These are phyloP conservation scores for Neurospora tetrasperma DNA, from an alignment of 495 filamentous ascomycete species.

Conservation along the genomic window DNA sequence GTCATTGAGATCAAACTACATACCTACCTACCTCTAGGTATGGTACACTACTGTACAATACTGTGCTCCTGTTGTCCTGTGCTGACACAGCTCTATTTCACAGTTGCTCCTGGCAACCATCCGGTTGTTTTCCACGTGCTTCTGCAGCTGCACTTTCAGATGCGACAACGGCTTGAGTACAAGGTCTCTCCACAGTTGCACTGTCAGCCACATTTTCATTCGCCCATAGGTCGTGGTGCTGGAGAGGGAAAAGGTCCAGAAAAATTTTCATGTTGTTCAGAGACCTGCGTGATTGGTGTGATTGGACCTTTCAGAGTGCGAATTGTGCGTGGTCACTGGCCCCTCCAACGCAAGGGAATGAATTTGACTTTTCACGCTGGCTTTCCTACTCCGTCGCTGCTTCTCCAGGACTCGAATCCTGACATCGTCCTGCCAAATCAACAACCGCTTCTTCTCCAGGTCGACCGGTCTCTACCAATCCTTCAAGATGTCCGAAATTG, in stretches of 20 bases:
- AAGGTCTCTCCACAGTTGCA: conserved; percentile 8
- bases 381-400: conserved; percentile 13
- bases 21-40: too few species aligned
- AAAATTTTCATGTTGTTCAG: conserved; percentile 2
- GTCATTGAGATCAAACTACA: not conserved
- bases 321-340: not conserved
- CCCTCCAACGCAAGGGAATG: not conserved
- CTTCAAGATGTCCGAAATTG: conserved; percentile 24
- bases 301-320: not conserved
- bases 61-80: not conserved
- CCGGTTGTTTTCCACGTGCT: not conserved
- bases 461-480: conserved; percentile 9
- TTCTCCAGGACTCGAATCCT: conserved; percentile 8
- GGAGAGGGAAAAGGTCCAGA: not conserved
- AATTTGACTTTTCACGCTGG: conserved; percentile 11
- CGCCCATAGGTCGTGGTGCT: not conserved
- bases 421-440: not conserved
- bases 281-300: not conserved
- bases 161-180: not conserved
- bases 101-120: not conserved
- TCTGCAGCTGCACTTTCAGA: conserved; percentile 1
- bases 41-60: too few species aligned
- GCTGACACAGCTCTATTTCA: not conserved
- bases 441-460: not conserved
- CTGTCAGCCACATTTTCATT: conserved; percentile 4